Conservation (phyloP, 139 green algal genomes). For the Chlorella sp. region DNA sequence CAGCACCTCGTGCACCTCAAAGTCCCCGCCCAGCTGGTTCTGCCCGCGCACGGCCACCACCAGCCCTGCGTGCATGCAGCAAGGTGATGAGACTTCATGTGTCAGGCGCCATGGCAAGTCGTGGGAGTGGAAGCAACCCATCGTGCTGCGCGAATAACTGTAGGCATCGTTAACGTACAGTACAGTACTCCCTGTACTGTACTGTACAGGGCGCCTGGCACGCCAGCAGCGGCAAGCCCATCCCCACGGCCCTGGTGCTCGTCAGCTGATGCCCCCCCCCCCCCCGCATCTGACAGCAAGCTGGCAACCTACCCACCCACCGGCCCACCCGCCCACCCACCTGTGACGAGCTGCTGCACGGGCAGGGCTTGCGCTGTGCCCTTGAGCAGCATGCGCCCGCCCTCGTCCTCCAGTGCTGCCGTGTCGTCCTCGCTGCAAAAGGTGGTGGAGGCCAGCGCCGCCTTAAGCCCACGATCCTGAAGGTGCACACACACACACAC, state of each 20-base stretch:
- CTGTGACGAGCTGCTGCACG: conserved; percentile 63
- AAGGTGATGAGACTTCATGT: no score
- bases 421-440: conserved; percentile 73
- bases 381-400: conserved; percentile 70
- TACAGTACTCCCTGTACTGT: no score
- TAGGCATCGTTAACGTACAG: no score
- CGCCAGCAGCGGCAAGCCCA: no score
- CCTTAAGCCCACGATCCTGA: conserved; percentile 28
- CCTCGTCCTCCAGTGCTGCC: conserved; percentile 91
- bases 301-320: not conserved
- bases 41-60: conserved; percentile 72
- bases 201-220: no score
- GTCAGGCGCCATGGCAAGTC: no score
- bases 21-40: conserved; percentile 58
- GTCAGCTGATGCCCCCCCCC: no score
- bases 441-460: conserved; percentile 34
- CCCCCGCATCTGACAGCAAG: no score
- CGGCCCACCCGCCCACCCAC: conserved; percentile 10
- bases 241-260: no score
- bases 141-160: no score
- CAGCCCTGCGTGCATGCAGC: conserved; percentile 47
- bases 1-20: conserved; percentile 56
- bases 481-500: not conserved
- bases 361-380: conserved; percentile 23
- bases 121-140: no score